Conservation (phyloP, 2,329 filamentous ascomycete species). For the Ilyonectria destructans region DNA sequence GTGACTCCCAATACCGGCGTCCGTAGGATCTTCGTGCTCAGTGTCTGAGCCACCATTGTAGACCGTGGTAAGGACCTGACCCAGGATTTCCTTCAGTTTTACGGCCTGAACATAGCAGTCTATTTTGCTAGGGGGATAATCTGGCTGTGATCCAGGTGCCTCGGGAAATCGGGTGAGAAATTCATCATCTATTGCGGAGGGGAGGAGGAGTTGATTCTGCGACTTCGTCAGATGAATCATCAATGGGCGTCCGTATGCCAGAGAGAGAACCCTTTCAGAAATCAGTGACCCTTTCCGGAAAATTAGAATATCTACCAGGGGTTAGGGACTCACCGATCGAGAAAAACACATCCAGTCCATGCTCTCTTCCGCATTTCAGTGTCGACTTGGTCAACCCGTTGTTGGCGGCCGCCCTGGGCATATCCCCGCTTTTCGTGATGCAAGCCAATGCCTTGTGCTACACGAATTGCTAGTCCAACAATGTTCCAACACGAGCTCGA, state of each 20-base stretch:
- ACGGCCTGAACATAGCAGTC: background rate
- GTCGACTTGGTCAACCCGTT: background rate
- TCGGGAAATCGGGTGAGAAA: background rate
- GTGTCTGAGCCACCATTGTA: background rate
- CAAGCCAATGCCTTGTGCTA: background rate
- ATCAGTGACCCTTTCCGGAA: background rate
- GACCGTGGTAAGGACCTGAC: background rate
- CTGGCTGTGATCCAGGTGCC: background rate
- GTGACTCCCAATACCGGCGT: background rate
- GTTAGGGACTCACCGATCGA: background rate
- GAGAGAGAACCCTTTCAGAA: background rate
- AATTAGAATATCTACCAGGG: background rate
- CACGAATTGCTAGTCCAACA: background rate
- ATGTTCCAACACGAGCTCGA: background rate
- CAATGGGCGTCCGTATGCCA: background rate
- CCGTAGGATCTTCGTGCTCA: background rate
- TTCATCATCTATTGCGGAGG: background rate
- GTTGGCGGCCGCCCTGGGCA: background rate
- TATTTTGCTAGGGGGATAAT: background rate
- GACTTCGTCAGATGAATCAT: background rate
- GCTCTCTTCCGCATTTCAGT: background rate
- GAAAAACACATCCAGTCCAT: background rate
- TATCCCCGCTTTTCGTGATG: background rate
- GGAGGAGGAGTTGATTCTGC: background rate
- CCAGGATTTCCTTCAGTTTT: background rate